Evolutionary conservation across 2,329 filamentous ascomycete genomes (phyloP), one percentile per base, ranked within the genome.

Genomic region (Neurospora sp.): DNA sequence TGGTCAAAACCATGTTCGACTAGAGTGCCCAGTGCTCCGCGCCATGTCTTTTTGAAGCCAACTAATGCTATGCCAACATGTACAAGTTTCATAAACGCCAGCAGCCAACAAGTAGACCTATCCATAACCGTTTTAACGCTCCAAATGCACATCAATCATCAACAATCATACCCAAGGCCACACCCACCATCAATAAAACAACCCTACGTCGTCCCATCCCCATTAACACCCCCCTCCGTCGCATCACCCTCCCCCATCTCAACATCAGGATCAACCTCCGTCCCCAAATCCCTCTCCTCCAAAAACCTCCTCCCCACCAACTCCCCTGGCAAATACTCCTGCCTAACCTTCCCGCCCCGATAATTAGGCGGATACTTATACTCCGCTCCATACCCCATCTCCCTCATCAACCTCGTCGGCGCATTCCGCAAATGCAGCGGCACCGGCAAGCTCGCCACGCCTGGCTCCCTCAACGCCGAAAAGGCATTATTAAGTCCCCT

Each of bases 361-460:
- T 95, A 99, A 74, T 97, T 92, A 0, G 96, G 96, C 74, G 97
- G 97, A 77, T 99, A 98, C 80, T 98, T 98, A 80, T 99, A 99
- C 78, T 93, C 92, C 67, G 89, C 90, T 0, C 94, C 94, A 77
- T 93, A 97, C 0, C 93, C 95, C 74, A 98, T 82, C 74, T 97
- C 95, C 76, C 94, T 92, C 95, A 99, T 97, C 73, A 98, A 79
- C 74, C 90, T 87, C 1, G 96, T 98, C 0, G 96, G 95, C 8
- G 96, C 96, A 79, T 98, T 98, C 70, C 96, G 84, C 70, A 99
- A 80, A 78, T 98, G 96, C 46, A 96, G 80, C 2, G 96, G 96
- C 28, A 99, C 89, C 0, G 93, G 92, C 67, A 97, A 78, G 1
- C 87, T 87, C 0, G 93, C 94, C 2, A 96, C 84, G 0, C 94